Base-by-base conservation (phyloP, 176 grass and related monocot species). In the Alopecurus myosuroides region DNA sequence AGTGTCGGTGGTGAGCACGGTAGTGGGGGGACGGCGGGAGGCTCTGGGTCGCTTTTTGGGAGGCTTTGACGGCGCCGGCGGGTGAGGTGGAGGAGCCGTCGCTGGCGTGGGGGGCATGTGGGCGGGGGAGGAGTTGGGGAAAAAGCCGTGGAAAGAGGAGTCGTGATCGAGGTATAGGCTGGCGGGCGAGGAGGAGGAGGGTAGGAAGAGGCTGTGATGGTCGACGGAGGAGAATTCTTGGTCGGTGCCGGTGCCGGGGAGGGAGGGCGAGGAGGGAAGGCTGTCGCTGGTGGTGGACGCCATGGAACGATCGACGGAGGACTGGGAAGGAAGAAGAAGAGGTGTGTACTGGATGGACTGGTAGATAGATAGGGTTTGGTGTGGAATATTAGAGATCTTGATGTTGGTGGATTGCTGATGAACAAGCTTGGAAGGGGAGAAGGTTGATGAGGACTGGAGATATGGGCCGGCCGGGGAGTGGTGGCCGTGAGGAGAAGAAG, bases 231-330 rank as follows among this genome's bases (percentile, higher is more conserved):
- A 77, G 64, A 89, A 99, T 82, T 94, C 94, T 74, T 99, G 85
- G 82, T 92, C 90, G 66, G 53, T 82, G 76, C 70, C 84, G 11
- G 44, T 82, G 62, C 80, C 53, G 7, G 85, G 88, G 25, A 83
- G 49, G 7, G 86, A 94, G 18, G 93, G 88, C 18, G 91, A 96
- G 50, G 91, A 94, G 6, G 86, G 91, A 65, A 96, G 87, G 81
- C 94, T 99, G 36, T 89, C 97, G 83, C 94, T 99, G 30, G 90
- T 94, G 19, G 86, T 92, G 71, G 97, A 99, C 77, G 88, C 91
- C 97, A 99, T 99, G 77, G 58, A 86, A 35, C 2, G 22, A 18
- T 39, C 20, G 12, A 87, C 79, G 42, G 88, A 79, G 73, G 79
- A 45, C 49, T 74, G 85, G 55, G 61, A 61, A 25, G 71, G 22